Base-by-base conservation (phyloP, 129 eudicot species). In the Ambrosia artemisiifolia region DNA sequence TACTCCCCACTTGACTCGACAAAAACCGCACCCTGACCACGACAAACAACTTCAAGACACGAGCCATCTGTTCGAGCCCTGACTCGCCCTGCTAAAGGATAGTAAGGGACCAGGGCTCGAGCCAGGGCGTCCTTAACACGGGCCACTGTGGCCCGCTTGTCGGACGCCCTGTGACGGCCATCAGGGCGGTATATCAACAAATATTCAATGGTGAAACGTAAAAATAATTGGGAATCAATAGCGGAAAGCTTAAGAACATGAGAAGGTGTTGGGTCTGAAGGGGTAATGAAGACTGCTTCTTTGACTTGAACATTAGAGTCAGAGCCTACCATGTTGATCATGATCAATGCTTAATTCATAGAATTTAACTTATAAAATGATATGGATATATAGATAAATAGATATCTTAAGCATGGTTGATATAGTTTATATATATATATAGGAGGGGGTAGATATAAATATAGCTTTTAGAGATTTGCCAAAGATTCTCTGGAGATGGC, bases 1-100 rank as follows among this genome's bases (percentile, higher is more conserved):
- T 16, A 70, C 11, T 65, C 83, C 3, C 89, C 82, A 3, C 67
- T 79, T 0, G 97, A 88, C 51, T 87, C 88, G 1, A 91, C 48
- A 34, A 91, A 91, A 20, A 75, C 79, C 10, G 86, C 88, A 32
- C 97, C 97, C 70, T 91, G 97, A 50, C 80, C 86, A 36, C 78
- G 75, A 36, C 97, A 91, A 20, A 79, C 80, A 0, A 91, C 97
- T 67, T 91, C 88, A 0, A 91, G 88, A 18, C 90, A 83, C 4
- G 73, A 60, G 13, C 85, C 88, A 40, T 82, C 87, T 35, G 84
- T 3, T 18, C 87, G 61, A 54, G 81, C 63, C 72, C 82, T 73
- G 32, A 91, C 90, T 72, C 97, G 78, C 8, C 97, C 97, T 0
- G 95, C 87, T 6, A 91, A 42, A 3, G 97, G 97, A 56, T 91